Conservation (phyloP, 805 yeast genomes). For the Saturnispora bothae region DNA sequence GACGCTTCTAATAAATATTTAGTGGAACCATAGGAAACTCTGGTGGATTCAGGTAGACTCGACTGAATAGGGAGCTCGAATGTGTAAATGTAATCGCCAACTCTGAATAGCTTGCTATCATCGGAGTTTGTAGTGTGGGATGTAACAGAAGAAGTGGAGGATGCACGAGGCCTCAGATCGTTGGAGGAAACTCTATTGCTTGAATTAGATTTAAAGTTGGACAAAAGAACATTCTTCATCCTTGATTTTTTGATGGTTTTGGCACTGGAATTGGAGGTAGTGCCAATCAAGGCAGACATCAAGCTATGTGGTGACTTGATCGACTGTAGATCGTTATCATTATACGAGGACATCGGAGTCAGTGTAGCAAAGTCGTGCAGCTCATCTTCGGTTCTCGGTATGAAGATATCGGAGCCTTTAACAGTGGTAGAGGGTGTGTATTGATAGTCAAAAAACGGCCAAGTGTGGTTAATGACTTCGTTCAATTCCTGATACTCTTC, state of each 20-base stretch:
- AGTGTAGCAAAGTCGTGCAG: slow-evolving; percentile 16
- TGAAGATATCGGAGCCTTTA: slow-evolving; percentile 39
- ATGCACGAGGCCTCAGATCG: neutral
- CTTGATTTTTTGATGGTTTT: neutral
- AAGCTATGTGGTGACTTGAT: slow-evolving; percentile 22
- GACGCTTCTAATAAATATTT: slow-evolving; percentile 57
- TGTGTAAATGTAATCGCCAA: slow-evolving; percentile 88
- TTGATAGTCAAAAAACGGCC: slow-evolving; percentile 70
- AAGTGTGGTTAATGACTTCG: slow-evolving; percentile 65
- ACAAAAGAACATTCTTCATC: slow-evolving; percentile 3
- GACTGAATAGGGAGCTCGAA: slow-evolving; percentile 85
- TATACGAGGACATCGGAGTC: slow-evolving; percentile 23
- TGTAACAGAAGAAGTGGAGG: neutral
- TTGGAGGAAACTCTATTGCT: neutral
- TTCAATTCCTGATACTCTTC: slow-evolving; percentile 53
- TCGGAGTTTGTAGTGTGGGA: neutral
- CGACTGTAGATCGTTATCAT: slow-evolving; percentile 14
- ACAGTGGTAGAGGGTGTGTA: slow-evolving; percentile 17
- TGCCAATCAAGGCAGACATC: slow-evolving; percentile 21
- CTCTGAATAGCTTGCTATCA: slow-evolving; percentile 34
- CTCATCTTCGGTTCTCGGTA: slow-evolving; percentile 27
- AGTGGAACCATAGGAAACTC: slow-evolving; percentile 75
- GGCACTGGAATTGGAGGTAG: slow-evolving; percentile 16
- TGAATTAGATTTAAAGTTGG: slow-evolving; percentile 2
- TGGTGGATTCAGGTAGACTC: slow-evolving; percentile 69